Conservation (phyloP, 2,329 filamentous ascomycete species). For the Botrytis fabae region DNA sequence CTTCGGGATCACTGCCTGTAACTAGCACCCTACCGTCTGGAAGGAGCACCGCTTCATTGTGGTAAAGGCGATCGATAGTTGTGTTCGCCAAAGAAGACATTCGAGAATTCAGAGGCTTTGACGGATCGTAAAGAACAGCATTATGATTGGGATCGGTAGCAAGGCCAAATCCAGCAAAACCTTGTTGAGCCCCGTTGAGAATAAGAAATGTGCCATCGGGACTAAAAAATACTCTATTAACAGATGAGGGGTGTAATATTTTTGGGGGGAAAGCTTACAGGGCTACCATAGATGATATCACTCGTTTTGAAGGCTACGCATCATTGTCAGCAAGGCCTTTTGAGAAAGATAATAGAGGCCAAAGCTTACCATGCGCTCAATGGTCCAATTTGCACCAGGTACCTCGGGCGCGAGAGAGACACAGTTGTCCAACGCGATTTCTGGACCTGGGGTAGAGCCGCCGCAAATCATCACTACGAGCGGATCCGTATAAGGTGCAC, state of each 20-base stretch:
- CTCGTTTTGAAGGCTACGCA: slow-evolving; percentile 53
- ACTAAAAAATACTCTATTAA: neutral
- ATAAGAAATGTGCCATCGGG: slow-evolving; percentile 66
- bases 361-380: slow-evolving; percentile 61
- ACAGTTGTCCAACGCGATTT: slow-evolving; percentile 64
- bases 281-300: slow-evolving; percentile 62
- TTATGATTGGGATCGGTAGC: slow-evolving; percentile 56
- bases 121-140: slow-evolving; percentile 61
- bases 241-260: neutral
- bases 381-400: slow-evolving; percentile 55
- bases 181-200: slow-evolving; percentile 59
- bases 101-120: slow-evolving; percentile 53
- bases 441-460: slow-evolving; percentile 56
- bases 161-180: slow-evolving; percentile 62
- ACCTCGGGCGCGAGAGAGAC: slow-evolving; percentile 61
- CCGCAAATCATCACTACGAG: slow-evolving; percentile 64
- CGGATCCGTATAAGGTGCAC: slow-evolving; percentile 60
- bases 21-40: slow-evolving; percentile 64
- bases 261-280: slow-evolving; percentile 39
- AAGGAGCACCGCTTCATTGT: slow-evolving; percentile 62
- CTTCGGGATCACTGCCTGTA: slow-evolving; percentile 49
- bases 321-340: neutral
- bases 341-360: neutral
- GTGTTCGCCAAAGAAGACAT: slow-evolving; percentile 66
- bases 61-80: slow-evolving; percentile 62